Evolutionary conservation across 2,329 filamentous ascomycete species (phyloP).

Genomic region (Trichoderma brevicompactum): DNA sequence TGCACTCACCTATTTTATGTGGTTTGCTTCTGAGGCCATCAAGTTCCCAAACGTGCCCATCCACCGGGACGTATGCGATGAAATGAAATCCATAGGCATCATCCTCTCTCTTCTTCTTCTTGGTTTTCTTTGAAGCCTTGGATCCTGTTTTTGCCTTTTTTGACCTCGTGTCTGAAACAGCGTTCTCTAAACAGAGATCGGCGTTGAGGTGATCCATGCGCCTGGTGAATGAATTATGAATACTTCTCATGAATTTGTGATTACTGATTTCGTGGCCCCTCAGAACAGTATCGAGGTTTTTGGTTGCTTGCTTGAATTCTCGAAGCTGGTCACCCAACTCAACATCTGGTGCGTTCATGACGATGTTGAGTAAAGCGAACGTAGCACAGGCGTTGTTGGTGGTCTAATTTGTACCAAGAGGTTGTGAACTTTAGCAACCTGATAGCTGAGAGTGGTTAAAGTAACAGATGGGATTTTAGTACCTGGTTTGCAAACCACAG

Average conservation of each 20-base stretch:
- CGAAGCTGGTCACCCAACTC: constrained; percentile 71
- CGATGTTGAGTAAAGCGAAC: constrained; percentile 88
- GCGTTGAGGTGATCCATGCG: constrained; percentile 76
- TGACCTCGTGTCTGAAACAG: constrained; percentile 48
- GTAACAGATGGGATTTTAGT: constrained; percentile 29
- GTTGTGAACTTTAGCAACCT: not conserved
- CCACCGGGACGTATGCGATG: constrained; percentile 81
- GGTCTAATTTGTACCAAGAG: constrained; percentile 56
- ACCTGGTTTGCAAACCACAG: constrained; percentile 97
- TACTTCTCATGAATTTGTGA: constrained; percentile 75
- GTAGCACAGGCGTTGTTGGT: constrained; percentile 86
- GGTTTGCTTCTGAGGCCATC: constrained; percentile 81
- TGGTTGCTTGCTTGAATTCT: constrained; percentile 74
- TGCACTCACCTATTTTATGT: constrained; percentile 42
- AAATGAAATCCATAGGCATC: constrained; percentile 79
- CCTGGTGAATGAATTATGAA: constrained; percentile 86
- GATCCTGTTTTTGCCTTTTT: constrained; percentile 42
- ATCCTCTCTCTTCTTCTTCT: constrained; percentile 49
- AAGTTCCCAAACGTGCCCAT: constrained; percentile 81
- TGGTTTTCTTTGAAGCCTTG: constrained; percentile 45
- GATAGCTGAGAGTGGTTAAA: not conserved
- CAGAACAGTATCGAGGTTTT: constrained; percentile 68
- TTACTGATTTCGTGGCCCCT: constrained; percentile 76
- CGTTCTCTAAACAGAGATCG: constrained; percentile 67
- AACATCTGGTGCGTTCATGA: constrained; percentile 77